Evolutionary conservation across 192 early-diverging fungal species (phyloP).

Genomic region (Backusella circina): DNA sequence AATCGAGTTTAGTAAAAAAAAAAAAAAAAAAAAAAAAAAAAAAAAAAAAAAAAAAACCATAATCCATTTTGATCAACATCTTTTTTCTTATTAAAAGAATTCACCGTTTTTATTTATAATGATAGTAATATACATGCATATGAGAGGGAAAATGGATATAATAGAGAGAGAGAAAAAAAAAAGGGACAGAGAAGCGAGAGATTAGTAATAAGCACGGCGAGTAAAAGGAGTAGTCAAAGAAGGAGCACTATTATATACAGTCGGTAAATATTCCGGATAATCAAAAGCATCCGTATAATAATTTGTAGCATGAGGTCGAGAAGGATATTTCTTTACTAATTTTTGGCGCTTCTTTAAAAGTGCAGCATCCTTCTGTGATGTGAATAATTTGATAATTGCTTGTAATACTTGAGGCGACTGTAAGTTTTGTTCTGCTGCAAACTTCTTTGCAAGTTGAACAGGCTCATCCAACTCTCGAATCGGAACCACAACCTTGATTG

Average conservation of each 20-base stretch:
- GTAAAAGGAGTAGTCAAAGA: background rate
- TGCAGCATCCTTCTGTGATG: background rate
- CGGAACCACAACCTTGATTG: background rate
- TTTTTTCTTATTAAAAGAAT: too few species aligned
- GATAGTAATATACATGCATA: background rate
- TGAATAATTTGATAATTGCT: background rate
- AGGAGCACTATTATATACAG: background rate
- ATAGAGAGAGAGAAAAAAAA: background rate
- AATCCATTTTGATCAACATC: too few species aligned
- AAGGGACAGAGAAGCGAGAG: background rate
- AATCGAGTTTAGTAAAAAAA: too few species aligned
- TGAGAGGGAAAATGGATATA: background rate
- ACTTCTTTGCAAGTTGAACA: background rate
- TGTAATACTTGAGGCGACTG: background rate
- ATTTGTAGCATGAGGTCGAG: background rate
- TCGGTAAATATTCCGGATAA: background rate
- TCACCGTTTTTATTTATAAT: background rate
- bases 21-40: too few species aligned
- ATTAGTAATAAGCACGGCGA: slow-evolving; percentile 3
- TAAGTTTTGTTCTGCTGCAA: background rate
- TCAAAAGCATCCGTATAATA: background rate
- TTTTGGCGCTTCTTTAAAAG: background rate
- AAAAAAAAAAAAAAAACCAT: too few species aligned
- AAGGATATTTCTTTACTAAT: background rate
- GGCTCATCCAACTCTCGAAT: background rate